phyloP scores from a whole-genome alignment of 2,329 filamentous ascomycete genomes.

The Fusarium xyrophilum region DNA sequence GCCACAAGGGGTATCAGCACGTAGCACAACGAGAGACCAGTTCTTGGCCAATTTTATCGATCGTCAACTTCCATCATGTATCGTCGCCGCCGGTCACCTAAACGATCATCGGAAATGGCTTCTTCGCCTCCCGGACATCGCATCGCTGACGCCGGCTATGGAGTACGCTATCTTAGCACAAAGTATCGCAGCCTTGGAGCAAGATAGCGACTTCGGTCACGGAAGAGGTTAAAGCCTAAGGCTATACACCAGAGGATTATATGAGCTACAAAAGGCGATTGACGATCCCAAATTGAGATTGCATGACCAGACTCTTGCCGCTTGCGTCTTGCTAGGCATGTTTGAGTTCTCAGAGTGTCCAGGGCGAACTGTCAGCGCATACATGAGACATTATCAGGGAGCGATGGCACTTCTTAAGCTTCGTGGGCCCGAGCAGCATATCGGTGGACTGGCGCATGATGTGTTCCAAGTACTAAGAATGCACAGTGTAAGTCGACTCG shows the following conservation, averaged over 20 bases:
- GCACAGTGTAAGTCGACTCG: background rate
- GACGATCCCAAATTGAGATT: rapidly evolving
- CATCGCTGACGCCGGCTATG: rapidly evolving
- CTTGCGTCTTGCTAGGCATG: background rate
- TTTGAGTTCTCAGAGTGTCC: background rate
- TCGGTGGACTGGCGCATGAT: background rate
- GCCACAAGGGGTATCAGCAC: rapidly evolving
- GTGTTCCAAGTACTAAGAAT: background rate
- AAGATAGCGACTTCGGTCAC: background rate
- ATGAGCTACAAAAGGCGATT: background rate
- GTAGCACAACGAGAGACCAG: background rate
- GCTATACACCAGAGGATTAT: background rate
- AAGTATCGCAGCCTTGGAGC: background rate
- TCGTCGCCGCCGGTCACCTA: background rate
- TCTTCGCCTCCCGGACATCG: background rate
- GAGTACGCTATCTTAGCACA: background rate
- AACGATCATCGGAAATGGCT: background rate
- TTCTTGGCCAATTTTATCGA: background rate
- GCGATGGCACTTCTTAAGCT: rapidly evolving
- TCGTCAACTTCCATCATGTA: background rate
- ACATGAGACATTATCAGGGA: background rate
- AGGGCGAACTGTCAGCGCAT: background rate
- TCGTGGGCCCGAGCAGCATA: background rate
- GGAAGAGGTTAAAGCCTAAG: background rate
- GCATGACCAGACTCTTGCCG: rapidly evolving